These are phyloP conservation scores for Trichosporon sp. DNA, from an alignment of 1,284 basidiomycete species.

Conservation along the genomic window DNA sequence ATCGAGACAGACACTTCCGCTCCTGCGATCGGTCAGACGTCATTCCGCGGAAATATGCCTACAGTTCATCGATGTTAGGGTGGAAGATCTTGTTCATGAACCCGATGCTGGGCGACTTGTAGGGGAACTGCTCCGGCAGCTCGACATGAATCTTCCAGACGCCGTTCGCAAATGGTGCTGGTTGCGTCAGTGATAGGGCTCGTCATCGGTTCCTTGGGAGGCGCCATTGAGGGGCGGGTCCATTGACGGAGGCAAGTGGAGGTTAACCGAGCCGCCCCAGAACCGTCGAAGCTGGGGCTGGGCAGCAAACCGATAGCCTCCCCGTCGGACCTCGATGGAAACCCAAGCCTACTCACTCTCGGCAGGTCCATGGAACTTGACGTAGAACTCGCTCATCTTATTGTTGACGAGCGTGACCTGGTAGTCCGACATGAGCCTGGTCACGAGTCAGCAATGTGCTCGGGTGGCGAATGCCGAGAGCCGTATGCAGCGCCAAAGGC, in stretches of 20 bases:
- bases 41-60: conserved; percentile 52
- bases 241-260: conserved; percentile 13
- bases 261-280: conserved; percentile 17
- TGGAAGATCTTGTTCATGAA: conserved; percentile 99
- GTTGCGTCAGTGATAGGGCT: conserved; percentile 19
- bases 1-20: conserved; percentile 92
- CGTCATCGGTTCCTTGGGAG: neutral
- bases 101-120: conserved; percentile 97
- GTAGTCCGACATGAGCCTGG: conserved; percentile 92
- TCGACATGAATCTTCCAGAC: conserved; percentile 99
- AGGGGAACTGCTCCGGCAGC: conserved; percentile 97
- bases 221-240: conserved; percentile 11
- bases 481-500: neutral
- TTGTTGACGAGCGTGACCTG: conserved; percentile 97
- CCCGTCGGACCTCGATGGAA: neutral
- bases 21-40: conserved; percentile 60
- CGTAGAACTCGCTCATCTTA: conserved; percentile 98
- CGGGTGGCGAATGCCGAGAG: conserved; percentile 26
- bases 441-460: conserved; percentile 23
- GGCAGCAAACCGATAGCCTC: neutral
- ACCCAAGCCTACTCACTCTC: conserved; percentile 72
- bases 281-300: neutral
- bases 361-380: conserved; percentile 87
- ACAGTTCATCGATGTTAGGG: conserved; percentile 97
- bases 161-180: conserved; percentile 92